Base-by-base conservation (phyloP, 208 protist species). In the Acanthamoeba triangularis region DNA sequence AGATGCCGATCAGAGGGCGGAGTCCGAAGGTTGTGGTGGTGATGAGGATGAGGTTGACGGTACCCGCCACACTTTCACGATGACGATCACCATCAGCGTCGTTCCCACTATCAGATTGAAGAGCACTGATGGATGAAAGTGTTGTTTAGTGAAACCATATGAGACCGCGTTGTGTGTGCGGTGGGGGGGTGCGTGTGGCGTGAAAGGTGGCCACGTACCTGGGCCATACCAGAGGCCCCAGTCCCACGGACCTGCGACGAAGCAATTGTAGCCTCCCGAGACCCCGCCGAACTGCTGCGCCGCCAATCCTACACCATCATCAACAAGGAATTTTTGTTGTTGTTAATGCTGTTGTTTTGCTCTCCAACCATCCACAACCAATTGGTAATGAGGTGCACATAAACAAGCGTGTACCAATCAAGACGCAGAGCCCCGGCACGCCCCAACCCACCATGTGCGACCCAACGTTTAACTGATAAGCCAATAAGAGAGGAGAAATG, bases 81-180 rank as follows among this genome's bases (percentile, higher is more conserved):
- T 74, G 59, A 76, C 65, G 8, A 76, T 56, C 18, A 8, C n/a
- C 87, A 93, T 76, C 87, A 93, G 35, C 11, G n/a, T 54, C 18
- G 87, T 93, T 3, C 87, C 87, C 4, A 93, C 87, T 0, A 93
- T 4, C 8, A 78, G 87, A 30, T 93, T 93, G 65, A 93, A 93
- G 10, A 93, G 18, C 52, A 93, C 87, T 74, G 87, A 20, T 1
- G 16, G 37, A 41, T 41, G 37, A 41, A 67, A 20, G 23, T 41
- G 37, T 41, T 41, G 37, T 41, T 41, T 1, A 3, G 37, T 41
- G n/a, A n/a, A n/a, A n/a, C n/a, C n/a, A n/a, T n/a, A n/a, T n/a
- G n/a, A n/a, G n/a, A n/a, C n/a, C n/a, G 37, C 37, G 37, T 41
- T 3, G 37, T 41, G 37, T 41, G 37, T 33, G 74, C 4, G 20